Evolutionary conservation across 2,329 filamentous ascomycete genomes (phyloP).

Genomic region (Diaporthe australafricana): DNA sequence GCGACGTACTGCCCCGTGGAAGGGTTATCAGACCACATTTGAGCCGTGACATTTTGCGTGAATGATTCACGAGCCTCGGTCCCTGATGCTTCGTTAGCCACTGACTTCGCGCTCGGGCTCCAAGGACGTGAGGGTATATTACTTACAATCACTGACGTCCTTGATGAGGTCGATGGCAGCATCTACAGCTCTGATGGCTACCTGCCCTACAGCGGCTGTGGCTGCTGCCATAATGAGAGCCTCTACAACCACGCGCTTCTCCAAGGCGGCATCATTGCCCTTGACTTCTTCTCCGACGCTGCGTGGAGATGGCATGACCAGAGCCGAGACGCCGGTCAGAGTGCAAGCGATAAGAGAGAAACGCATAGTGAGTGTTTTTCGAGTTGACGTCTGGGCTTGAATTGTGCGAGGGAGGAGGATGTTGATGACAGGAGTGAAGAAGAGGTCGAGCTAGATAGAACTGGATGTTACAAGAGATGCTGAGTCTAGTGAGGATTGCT

Average conservation of each 20-base stretch:
- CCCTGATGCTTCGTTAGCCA: neutral
- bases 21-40: slow-evolving; percentile 12
- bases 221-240: neutral
- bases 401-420: no score
- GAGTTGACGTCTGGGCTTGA: no score
- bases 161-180: neutral
- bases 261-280: neutral
- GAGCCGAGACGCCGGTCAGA: neutral
- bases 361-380: slow-evolving; percentile 2
- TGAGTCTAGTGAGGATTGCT: neutral
- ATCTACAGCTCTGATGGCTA: neutral
- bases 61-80: slow-evolving; percentile 3
- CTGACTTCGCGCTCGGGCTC: neutral
- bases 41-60: neutral
- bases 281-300: neutral
- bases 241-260: slow-evolving; percentile 4
- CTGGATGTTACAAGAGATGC: neutral
- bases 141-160: neutral
- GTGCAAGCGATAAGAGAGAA: neutral
- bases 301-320: neutral
- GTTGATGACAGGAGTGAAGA: neutral
- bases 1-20: neutral
- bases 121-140: neutral
- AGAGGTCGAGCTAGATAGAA: neutral
- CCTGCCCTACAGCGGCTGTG: neutral